These are phyloP conservation scores for Grosmannia huntii DNA, from an alignment of 2,329 filamentous ascomycete species.

Conservation along the genomic window DNA sequence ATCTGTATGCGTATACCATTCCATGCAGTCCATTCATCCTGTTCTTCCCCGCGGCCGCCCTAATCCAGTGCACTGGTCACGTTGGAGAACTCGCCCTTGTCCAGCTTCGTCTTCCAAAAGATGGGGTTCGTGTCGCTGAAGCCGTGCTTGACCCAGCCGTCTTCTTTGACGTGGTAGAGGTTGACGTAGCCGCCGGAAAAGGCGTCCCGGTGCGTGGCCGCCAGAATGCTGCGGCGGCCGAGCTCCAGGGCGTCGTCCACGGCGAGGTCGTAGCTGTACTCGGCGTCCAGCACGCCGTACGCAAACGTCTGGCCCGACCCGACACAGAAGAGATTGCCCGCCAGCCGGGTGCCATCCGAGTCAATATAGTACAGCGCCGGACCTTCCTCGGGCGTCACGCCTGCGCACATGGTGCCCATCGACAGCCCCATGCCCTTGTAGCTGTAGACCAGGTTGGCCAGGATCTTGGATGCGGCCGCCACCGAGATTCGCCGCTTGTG, in stretches of 20 bases:
- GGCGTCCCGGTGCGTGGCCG: constrained; percentile 94
- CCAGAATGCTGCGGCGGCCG: constrained; percentile 82
- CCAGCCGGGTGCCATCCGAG: constrained; percentile 82
- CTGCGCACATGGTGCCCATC: constrained; percentile 99
- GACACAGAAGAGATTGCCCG: constrained; percentile 95
- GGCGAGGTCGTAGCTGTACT: constrained; percentile 81
- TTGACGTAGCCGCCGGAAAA: constrained; percentile 99
- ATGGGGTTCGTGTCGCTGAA: constrained; percentile 98
- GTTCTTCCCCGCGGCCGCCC: neutral
- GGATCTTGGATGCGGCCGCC: constrained; percentile 93
- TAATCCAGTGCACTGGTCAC: constrained; percentile 68
- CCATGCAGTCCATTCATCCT: neutral
- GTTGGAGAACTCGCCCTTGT: constrained; percentile 97
- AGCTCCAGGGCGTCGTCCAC: constrained; percentile 85
- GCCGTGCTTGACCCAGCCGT: constrained; percentile 96
- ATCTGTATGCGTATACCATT: neutral
- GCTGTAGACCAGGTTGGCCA: constrained; percentile 93
- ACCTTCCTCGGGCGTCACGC: constrained; percentile 88
- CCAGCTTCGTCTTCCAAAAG: constrained; percentile 98
- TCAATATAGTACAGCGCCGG: constrained; percentile 99
- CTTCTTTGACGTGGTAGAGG: constrained; percentile 97
- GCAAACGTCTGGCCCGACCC: constrained; percentile 97
- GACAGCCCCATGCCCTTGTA: constrained; percentile 99
- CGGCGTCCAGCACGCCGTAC: constrained; percentile 92
- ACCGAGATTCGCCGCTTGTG: constrained; percentile 99